Evolutionary conservation across 2,329 filamentous ascomycete genomes (phyloP), one percentile per base, ranked within the genome.

Genomic region (Fusarium sororula): DNA sequence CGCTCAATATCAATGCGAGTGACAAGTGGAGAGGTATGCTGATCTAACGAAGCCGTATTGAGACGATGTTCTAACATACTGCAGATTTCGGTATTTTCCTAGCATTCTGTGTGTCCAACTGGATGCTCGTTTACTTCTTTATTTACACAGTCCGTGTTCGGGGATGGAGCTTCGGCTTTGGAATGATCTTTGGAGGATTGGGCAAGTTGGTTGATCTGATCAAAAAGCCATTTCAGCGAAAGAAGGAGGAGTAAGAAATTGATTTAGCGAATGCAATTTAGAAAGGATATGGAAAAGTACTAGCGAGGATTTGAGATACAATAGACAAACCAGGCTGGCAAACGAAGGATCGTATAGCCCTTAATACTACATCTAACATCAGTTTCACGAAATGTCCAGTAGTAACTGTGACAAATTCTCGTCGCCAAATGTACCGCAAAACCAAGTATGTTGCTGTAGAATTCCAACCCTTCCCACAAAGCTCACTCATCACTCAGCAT

Each of bases 51-150:
- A n/a, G n/a, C 11, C 32, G 11, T 5, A 38, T 28, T 47, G 9
- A 13, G 13, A 24, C 14, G 17, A 14, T 7, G 22, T 30, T 35
- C 59, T 74, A 55, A 74, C 22, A 15, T 10, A 15, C 15, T 6
- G 8, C n/a, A 83, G 83, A 85, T 56, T 92, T 94, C 75, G 93
- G 91, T 13, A 91, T 94, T 68, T 93, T 94, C 83, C 75, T 93
- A 14, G 90, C 89, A 4, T 95, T 94, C 79, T 90, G 89, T 59
- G 83, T 92, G 20, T 91, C 89, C 57, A 94, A 94, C 78, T 94
- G 90, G 90, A 83, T 87, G 45, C 72, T 94, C 61, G 91, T 94
- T 2, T 93, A 93, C 80, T 93, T 94, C 82, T 94, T 95, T 79
- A 90, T 94, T 64, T 95, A 92, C 82, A 92, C 90, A 6, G 91